A percentile compares a stretch with the other conserved stretches of the same genome.
Evolutionary conservation across 306 rosid genomes (phyloP).

Genomic region (Cucumis melo): DNA sequence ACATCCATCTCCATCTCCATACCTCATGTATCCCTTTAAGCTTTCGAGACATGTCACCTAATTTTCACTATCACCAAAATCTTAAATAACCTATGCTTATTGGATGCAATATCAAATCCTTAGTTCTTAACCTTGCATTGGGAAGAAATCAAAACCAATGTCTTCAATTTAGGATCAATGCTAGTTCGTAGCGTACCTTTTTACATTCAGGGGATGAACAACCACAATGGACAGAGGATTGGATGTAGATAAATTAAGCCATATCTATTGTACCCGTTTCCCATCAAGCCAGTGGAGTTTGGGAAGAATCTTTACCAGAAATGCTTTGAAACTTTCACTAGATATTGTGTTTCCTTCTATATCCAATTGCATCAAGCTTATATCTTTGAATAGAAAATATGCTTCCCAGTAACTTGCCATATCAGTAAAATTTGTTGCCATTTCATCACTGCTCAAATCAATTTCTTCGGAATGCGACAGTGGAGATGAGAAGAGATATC

Average conservation of each 20-base stretch:
- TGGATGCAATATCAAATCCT: too few relatives aligned
- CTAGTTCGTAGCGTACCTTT: background rate
- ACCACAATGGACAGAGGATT: background rate
- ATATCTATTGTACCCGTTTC: slow-evolving; percentile 14
- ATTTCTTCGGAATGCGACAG: slow-evolving; percentile 51
- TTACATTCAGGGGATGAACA: background rate
- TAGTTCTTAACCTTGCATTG: background rate
- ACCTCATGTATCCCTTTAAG: background rate
- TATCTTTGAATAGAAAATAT: slow-evolving; percentile 44
- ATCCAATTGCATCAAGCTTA: slow-evolving; percentile 51
- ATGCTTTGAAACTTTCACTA: slow-evolving; percentile 40
- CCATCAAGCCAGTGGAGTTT: slow-evolving; percentile 34
- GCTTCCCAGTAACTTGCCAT: slow-evolving; percentile 55
- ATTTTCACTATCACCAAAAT: background rate
- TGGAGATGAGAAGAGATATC: slow-evolving; percentile 77
- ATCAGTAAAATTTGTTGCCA: slow-evolving; percentile 11
- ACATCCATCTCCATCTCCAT: background rate
- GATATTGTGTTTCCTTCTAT: slow-evolving; percentile 45
- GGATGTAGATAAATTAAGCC: background rate
- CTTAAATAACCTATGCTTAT: background rate
- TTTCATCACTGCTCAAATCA: slow-evolving; percentile 18
- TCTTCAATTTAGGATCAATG: too few relatives aligned
- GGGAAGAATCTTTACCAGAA: slow-evolving; percentile 48
- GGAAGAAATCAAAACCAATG: background rate
- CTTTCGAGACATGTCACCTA: background rate